Evolutionary conservation across 2,329 filamentous ascomycete genomes (phyloP), one percentile per base, ranked within the genome.

Genomic region (Diaporthe sp.): DNA sequence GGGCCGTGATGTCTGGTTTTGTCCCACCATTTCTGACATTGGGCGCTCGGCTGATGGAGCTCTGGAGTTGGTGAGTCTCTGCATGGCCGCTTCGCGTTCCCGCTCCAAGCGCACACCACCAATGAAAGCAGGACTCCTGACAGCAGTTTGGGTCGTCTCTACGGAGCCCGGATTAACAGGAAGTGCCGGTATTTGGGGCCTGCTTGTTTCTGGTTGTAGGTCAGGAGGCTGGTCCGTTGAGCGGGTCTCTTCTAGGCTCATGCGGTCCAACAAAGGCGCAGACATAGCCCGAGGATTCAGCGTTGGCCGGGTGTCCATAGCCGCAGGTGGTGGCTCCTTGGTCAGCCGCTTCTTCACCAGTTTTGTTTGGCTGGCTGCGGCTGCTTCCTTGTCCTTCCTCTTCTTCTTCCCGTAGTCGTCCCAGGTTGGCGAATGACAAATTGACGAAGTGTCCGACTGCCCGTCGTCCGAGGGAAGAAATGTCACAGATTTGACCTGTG

Each of bases 381-480:
- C 42, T 22, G 39, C 84, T 20, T 83, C 82, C 79, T 88, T 89
- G 80, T 88, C 90, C 77, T 90, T 88, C 79, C 87, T 88, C 78
- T 88, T 90, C 78, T 85, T 87, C 28, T 87, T 86, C 3, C 86
- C 86, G 78, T 90, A 90, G 31, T 89, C 87, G 77, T 91, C 90
- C 91, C 91, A 92, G 73, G 87, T 91, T 2, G 91, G 91, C 1
- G 91, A 92, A 73, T 91, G 89, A 76, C 91, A 92, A 72, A 92
- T 90, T 0, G 87, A 88, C 4, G 86, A 87, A 65, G 86, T 82
- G 67, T 87, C 86, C 4, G 85, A 87, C 77, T 82, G 71, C 49
- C 79, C 72, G 72, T 81, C 76, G 47, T 82, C 80, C 9, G 83
- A 82, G 42, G 83, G 81, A 31, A 84, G 80, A 70, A 86, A 86